Percentiles rank a stretch among this genome's conserved stretches.
Evolutionary conservation across 257 asterid genomes (phyloP).

Genomic region (Coffea canephora): DNA sequence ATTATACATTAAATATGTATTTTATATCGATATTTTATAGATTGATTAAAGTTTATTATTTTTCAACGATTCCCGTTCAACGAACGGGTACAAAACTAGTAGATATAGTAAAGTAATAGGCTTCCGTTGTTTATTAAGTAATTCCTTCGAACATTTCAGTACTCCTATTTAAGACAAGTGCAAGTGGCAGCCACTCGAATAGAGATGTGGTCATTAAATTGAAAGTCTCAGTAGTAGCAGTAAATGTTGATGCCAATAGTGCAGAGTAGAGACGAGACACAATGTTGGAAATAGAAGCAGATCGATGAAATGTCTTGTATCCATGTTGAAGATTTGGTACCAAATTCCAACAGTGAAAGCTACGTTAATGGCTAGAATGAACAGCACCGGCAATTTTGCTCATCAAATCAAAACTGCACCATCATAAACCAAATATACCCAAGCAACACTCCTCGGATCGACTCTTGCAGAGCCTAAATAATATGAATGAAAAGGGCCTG

Average conservation of each 20-base stretch:
- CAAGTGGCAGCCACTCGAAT: constrained; percentile 13
- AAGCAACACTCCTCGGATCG: background rate
- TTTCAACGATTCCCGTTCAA: too few relatives aligned
- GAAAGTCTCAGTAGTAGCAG: background rate
- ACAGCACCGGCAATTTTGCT: background rate
- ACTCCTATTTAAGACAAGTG: too few relatives aligned
- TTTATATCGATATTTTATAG: too few relatives aligned
- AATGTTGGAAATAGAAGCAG: constrained; percentile 46
- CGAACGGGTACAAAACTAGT: too few relatives aligned
- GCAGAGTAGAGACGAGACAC: constrained; percentile 34
- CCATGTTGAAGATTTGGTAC: constrained; percentile 41
- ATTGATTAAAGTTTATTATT: too few relatives aligned
- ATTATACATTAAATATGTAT: too few relatives aligned
- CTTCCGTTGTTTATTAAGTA: background rate
- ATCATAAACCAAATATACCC: background rate
- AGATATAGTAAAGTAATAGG: too few relatives aligned
- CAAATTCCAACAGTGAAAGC: constrained; percentile 38
- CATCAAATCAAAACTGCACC: constrained; percentile 6
- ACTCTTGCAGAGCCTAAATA: background rate
- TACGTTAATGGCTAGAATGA: constrained; percentile 31
- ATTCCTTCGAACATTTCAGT: too few relatives aligned
- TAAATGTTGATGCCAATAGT: constrained; percentile 4
- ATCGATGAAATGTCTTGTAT: constrained; percentile 13
- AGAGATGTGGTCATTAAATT: background rate
- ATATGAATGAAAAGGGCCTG: too few relatives aligned